Conservation (phyloP, 176 grass and related monocot species). For the Panicum miliaceum region DNA sequence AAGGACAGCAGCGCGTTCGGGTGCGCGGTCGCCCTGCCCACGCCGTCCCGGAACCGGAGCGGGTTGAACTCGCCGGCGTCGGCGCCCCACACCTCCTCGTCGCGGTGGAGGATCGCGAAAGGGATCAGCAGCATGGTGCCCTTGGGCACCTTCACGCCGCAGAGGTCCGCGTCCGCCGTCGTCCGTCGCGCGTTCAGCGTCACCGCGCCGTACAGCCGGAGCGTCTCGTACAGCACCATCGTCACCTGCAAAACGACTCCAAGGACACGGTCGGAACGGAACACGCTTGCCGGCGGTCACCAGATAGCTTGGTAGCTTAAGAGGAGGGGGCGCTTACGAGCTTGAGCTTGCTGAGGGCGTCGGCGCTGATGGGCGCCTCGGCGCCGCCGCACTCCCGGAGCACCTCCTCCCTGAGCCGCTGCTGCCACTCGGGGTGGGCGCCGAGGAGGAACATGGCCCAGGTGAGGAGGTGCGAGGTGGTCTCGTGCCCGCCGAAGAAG, state of each 20-base stretch:
- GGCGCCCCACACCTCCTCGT: slow-evolving; percentile 55
- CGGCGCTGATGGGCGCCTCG: slow-evolving; percentile 15
- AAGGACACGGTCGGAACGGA: no score
- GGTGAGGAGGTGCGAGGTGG: slow-evolving; percentile 54
- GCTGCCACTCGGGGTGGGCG: slow-evolving; percentile 56
- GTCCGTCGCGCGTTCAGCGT: background rate
- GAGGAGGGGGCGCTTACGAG: background rate
- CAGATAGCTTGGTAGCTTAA: no score
- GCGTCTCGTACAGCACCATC: slow-evolving; percentile 62
- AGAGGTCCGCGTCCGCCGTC: slow-evolving; percentile 39
- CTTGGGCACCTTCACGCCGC: slow-evolving; percentile 42
- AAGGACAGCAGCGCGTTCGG: slow-evolving; percentile 66
- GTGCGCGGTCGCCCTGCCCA: slow-evolving; percentile 37
- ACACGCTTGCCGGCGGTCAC: no score
- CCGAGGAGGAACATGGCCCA: slow-evolving; percentile 66
- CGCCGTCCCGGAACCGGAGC: slow-evolving; percentile 54
- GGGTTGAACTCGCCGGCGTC: slow-evolving; percentile 64
- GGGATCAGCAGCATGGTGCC: slow-evolving; percentile 41
- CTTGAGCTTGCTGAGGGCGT: slow-evolving; percentile 63
- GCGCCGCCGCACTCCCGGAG: slow-evolving; percentile 49
- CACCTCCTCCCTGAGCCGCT: slow-evolving; percentile 57
- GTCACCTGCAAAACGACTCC: slow-evolving; percentile 37
- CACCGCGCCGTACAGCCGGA: slow-evolving; percentile 57
- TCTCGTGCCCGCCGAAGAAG: slow-evolving; percentile 70
- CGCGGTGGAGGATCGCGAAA: slow-evolving; percentile 52